A percentile compares a stretch with the other conserved stretches of the same genome.
Conservation (phyloP, 2,329 filamentous ascomycete genomes). For the Xylariaceae sp. region DNA sequence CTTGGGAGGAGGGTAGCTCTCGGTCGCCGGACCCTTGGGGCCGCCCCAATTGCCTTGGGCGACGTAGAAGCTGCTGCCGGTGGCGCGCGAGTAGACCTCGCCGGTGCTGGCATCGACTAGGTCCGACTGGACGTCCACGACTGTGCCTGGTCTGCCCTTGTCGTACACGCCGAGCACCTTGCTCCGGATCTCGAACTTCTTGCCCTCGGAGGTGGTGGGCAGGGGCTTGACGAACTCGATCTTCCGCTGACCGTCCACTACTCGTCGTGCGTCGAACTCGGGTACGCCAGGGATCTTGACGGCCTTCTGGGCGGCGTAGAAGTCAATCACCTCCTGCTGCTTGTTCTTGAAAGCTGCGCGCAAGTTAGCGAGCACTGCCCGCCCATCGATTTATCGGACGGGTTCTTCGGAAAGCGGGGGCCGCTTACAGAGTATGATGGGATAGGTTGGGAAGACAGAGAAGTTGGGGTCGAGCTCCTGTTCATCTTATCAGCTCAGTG, state of each 20-base stretch:
- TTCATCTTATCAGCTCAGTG: conserved; percentile 1
- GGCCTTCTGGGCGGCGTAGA: conserved; percentile 65
- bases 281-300: conserved; percentile 70
- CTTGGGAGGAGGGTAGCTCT: conserved; percentile 72
- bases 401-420: background rate
- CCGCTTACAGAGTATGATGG: conserved; percentile 66
- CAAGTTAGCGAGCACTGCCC: conserved; percentile 2
- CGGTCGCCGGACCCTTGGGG: conserved; percentile 77
- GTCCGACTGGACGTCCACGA: conserved; percentile 72
- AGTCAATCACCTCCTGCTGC: conserved; percentile 73
- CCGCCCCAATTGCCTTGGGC: conserved; percentile 80
- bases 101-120: conserved; percentile 65
- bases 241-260: conserved; percentile 79
- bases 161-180: conserved; percentile 84
- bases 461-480: conserved; percentile 86
- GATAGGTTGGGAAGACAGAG: conserved; percentile 82
- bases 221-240: conserved; percentile 72
- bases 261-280: conserved; percentile 65
- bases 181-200: conserved; percentile 68
- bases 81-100: conserved; percentile 65
- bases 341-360: conserved; percentile 66
- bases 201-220: conserved; percentile 64
- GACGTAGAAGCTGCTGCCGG: conserved; percentile 72
- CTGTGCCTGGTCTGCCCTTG: conserved; percentile 78
- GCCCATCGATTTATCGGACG: no score